Base-by-base conservation (phyloP, 192 early-diverging fungal species). In the Phycomyces nitens region DNA sequence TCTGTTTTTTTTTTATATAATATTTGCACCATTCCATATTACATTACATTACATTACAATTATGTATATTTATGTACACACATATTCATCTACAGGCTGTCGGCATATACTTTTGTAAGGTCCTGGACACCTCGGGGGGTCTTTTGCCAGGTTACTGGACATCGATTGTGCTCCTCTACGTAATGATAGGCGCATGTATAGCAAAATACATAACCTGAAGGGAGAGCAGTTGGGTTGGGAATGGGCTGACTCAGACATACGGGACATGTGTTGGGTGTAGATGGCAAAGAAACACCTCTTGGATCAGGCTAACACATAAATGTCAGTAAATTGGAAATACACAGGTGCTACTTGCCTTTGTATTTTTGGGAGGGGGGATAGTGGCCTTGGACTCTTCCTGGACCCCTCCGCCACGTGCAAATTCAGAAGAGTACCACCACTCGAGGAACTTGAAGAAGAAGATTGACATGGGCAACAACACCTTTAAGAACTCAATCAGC, bases 391-490 rank as follows among this genome's bases (percentile, higher is more conserved):
- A 47, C 0, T 78, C 71, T 68, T 64, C 68, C 60, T 77, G 74
- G 69, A 73, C 57, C 18, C 65, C 64, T 5, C 75, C 73, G 5
- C 82, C 74, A 9, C 84, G 81, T 68, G 88, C 83, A 57, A 89
- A 93, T 61, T 93, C 92, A 12, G 88, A 89, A 26, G 86, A 80
- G 70, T 94, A 92, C 94, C 94, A 98, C 95, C 95, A 98, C 74
- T 96, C 95, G 59, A 95, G 70, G 70, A 98, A 98, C 59, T 89
- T 89, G 77, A 89, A 96, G 70, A 93, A 89, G 77, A 98, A 95
- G 18, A 98, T 91, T 0, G 90, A 88, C 80, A 94, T 83, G 22
- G 94, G 95, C 56, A 98, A 73, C 15, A 89, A 60, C 1, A 86
- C 83, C 62, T 90, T 89, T 40, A 94, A 81, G 63, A 89, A 77